These are phyloP conservation scores for Piper betle DNA, from an alignment of 164 flowering plant species.

Conservation along the genomic window DNA sequence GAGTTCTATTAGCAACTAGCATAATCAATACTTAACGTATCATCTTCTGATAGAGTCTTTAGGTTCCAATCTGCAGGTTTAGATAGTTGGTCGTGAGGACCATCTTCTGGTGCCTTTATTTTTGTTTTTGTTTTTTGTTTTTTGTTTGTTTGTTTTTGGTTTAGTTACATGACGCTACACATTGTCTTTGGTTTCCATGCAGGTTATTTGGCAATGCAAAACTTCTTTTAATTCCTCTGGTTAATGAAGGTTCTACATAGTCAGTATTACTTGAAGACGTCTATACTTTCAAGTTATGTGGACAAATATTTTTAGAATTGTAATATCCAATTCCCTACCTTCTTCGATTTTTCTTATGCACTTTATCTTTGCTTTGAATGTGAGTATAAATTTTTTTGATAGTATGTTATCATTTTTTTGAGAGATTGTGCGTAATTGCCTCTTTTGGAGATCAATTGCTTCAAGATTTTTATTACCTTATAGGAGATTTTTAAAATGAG, in stretches of 20 bases:
- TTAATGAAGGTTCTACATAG: background rate
- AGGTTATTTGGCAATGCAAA: background rate
- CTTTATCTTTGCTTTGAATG: background rate
- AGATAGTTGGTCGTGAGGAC: no score
- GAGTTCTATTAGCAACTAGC: no score
- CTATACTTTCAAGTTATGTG: constrained; percentile 33
- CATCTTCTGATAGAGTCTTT: no score
- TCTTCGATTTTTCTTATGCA: background rate
- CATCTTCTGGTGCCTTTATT: no score
- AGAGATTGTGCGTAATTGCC: background rate
- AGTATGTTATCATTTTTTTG: background rate
- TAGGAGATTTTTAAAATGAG: background rate
- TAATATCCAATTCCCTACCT: constrained; percentile 15
- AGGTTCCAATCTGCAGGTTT: no score
- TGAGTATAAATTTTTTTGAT: background rate
- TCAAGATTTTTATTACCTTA: background rate
- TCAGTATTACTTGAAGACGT: background rate
- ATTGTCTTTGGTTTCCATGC: background rate
- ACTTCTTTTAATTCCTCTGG: background rate
- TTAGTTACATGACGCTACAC: background rate
- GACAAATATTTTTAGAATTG: constrained; percentile 79
- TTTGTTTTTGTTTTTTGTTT: no score
- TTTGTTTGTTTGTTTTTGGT: no score
- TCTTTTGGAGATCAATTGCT: background rate
- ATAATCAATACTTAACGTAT: no score